phyloP scores from a whole-genome alignment of 805 yeast species.

The Starmerella gropengiesseri region DNA sequence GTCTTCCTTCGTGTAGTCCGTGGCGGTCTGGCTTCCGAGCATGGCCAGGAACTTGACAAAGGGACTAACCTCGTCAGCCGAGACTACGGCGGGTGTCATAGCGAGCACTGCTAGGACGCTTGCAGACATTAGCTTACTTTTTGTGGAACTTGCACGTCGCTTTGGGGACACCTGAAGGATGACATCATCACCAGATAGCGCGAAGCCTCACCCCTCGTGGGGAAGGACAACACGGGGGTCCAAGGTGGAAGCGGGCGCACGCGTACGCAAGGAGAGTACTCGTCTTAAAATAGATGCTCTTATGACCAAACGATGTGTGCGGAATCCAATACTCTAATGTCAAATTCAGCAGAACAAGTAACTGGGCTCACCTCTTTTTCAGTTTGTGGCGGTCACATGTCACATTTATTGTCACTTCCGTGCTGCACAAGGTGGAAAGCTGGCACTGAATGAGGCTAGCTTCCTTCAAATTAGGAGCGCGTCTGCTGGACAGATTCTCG shows the following conservation, averaged over 20 bases:
- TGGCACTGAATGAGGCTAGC: not conserved
- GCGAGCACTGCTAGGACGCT: not conserved
- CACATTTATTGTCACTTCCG: not conserved
- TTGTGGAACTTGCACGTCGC: not conserved
- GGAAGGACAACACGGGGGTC: not conserved
- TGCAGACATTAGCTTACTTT: not conserved
- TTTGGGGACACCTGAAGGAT: too few species aligned
- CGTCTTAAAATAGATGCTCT: too few species aligned
- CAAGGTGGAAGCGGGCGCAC: too few species aligned
- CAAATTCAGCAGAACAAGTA: too few species aligned
- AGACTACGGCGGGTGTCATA: not conserved
- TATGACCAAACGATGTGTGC: too few species aligned
- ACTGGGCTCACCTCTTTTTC: too few species aligned
- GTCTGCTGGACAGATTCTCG: not conserved
- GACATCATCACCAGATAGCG: not conserved
- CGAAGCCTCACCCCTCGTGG: not conserved
- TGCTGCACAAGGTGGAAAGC: not conserved
- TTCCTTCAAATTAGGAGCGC: too few species aligned
- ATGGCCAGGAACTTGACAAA: not conserved
- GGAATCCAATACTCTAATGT: too few species aligned
- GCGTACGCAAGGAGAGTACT: too few species aligned
- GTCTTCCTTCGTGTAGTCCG: slow-evolving; percentile 29
- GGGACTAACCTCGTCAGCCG: slow-evolving; percentile 1
- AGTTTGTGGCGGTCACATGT: slow-evolving; percentile 3
- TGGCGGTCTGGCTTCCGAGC: not conserved